Evolutionary conservation across 441 rosid genomes (phyloP), one percentile per base, ranked within the genome.

Genomic region (Biscutella laevigata): DNA sequence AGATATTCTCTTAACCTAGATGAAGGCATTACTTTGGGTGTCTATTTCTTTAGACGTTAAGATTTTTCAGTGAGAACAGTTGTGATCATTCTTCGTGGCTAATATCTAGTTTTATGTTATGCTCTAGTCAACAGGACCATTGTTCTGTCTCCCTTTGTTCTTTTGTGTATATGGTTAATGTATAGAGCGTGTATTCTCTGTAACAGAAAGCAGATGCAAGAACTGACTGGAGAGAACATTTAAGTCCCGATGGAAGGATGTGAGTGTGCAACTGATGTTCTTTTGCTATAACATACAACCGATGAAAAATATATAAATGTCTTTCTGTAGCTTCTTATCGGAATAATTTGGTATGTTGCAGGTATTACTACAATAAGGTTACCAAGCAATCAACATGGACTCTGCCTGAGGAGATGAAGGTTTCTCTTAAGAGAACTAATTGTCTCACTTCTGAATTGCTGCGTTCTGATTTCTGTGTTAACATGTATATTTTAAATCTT

Each of bases 221-320:
- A 58, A 83, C 88, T 12, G 75, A 81, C 73, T 83, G 92, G 92
- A 83, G 74, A 70, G 92, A 83, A 70, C 74, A 69, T 71, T 67
- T 73, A 14, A 77, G 92, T 67, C 76, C 83, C 53, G 87, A 83
- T 44, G 88, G 92, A 59, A 77, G 81, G 62, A 77, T 65, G 92
- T 83, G 35, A 45, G 85, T 68, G 26, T 59, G 63, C 60, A 52
- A 39, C 30, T 44, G 8, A 56, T 40, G 26, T 40, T 46, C 34
- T 45, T 68, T 53, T 51, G 53, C 17, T 46, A 39, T 32, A 37
- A 11, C 49, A 22, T 33, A 32, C 58, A 33, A 30, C 47, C n/a
- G 15, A 57, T 43, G 43, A 20, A 14, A 40, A 41, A 36, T 2
- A 53, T 25, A 30, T n/a, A n/a, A 36, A 40, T 47, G 42, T 61